Percentiles rank a stretch among this genome's conserved stretches.
These are phyloP conservation scores for Physcomitrium patens DNA, from an alignment of 225 moss, liverwort and hornwort genomes.

Conservation along the genomic window DNA sequence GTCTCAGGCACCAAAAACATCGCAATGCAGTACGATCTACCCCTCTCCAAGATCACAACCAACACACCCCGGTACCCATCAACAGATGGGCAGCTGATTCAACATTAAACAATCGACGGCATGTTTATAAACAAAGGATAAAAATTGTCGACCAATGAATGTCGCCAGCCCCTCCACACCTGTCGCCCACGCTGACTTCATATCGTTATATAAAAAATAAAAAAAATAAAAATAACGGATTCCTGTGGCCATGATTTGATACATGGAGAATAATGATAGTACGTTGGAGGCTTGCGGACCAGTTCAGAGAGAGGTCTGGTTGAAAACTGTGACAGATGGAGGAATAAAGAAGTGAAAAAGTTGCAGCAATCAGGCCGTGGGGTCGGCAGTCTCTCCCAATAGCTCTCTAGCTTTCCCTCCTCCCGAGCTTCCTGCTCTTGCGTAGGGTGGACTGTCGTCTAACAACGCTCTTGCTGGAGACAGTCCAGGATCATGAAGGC, in stretches of 20 bases:
- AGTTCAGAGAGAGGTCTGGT: constrained; percentile 30
- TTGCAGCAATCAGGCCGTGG: constrained; percentile 46
- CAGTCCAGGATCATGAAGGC: no score
- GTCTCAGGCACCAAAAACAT: constrained; percentile 12
- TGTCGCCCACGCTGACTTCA: neutral
- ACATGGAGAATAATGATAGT: constrained; percentile 23
- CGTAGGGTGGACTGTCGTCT: constrained; percentile 17
- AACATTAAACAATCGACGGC: neutral
- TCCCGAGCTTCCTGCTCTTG: constrained; percentile 16
- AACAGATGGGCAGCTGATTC: neutral
- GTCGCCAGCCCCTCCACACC: no score
- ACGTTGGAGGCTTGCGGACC: constrained; percentile 23
- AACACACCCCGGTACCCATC: constrained; percentile 1
- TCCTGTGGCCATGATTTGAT: neutral
- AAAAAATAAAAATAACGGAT: neutral
- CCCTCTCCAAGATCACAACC: constrained; percentile 11
- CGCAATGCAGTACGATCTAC: constrained; percentile 1
- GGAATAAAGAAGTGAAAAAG: constrained; percentile 12
- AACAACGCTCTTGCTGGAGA: no score
- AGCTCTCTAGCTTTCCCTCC: no score
- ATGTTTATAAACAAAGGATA: neutral
- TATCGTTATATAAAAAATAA: neutral
- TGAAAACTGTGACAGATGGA: constrained; percentile 10
- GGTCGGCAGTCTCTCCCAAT: constrained; percentile 26
- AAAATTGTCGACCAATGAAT: constrained; percentile 10